Evolutionary conservation across 441 rosid species (phyloP), one percentile per base, ranked within the genome.

Genomic region (Gossypium davidsonii): DNA sequence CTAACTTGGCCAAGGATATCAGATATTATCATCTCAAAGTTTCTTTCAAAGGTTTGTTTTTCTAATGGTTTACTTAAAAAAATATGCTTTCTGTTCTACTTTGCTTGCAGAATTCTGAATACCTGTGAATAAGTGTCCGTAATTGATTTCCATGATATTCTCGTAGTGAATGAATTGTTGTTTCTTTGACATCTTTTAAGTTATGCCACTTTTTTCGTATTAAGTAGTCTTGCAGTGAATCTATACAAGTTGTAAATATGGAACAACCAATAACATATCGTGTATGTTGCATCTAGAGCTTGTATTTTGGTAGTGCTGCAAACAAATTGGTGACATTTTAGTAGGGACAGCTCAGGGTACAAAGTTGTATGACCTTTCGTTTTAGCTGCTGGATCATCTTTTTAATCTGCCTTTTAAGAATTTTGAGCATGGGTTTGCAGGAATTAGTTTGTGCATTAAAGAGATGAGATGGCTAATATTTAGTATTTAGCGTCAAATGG

Each of bases 1-100:
- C 84, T 95, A 90, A 85, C 95, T 52, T 95, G 98, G 98, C 90
- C 95, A 34, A 88, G 99, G 82, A 84, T 91, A 74, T 88, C 97
- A 31, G 99, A 93, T 79, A 79, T 93, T 73, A 86, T 95, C 66
- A 93, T 95, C 69, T 83, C 90, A 56, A 89, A 82, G 70, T 90
- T 91, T 72, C 97, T 95, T 49, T 91, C 99, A 20, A 89, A 91
- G 99, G 99, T 91, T 79, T 42, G 80, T 73, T 79, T 49, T 67
- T 74, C 17, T 51, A 25, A 55, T 34, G 4, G 55, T 58, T 59
- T 11, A 25, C 12, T 14, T 58, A 23, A 56, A 21, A 23, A 14
- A 11, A 37, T 48, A 25, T 49, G 12, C 57, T 63, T n/a, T 63
- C 76, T 52, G 46, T 73, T 34, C 26, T 12, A 12, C 17, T 44